Evolutionary conservation across 352 stramenopile species (phyloP), one percentile per base, ranked within the genome.

Genomic region (Phytophthora syringae): DNA sequence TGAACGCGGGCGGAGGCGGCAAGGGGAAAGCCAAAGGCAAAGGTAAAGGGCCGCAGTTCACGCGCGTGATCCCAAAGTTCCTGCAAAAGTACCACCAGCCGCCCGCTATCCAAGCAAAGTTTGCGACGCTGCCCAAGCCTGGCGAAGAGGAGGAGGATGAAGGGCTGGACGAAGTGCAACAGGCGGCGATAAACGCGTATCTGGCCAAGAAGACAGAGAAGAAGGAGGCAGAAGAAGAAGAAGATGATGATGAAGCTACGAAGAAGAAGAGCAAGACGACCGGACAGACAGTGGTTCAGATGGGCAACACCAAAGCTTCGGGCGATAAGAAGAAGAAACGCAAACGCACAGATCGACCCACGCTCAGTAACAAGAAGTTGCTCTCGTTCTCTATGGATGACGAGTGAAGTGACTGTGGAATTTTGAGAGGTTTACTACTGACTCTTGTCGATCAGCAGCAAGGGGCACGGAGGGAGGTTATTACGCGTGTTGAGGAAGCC

Each of bases 311-410:
- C 24, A 60, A 50, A 56, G 28, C 52, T n/a, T 7, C 34, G 11
- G 52, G 67, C n/a, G 37, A 54, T 10, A 76, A 70, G 20, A 88
- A 89, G 63, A 84, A 86, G 39, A 94, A 94, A 55, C 82, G 79
- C 18, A 81, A 79, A 59, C 64, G 67, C 21, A 44, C 51, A 6
- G 70, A 86, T 34, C 48, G 52, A 21, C 70, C 53, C 16, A 81
- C 67, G 32, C 64, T 93, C n/a, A 86, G 66, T 54, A 90, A 93
- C 71, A 88, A 87, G 62, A 92, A 89, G 52, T 61, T 94, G 40
- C 59, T 94, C 7, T 94, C 84, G 16, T 94, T 94, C 58, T 93
- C 84, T 12, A 89, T 93, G 74, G 84, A 94, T 32, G 80, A 93
- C 54, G 83, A 92, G 53, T 76, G 64, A 74, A 63, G 28, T 32